Evolutionary conservation across 768 basidiomycete species (phyloP), one percentile per base, ranked within the genome.

Genomic region (Clitopilus passeckerianus): DNA sequence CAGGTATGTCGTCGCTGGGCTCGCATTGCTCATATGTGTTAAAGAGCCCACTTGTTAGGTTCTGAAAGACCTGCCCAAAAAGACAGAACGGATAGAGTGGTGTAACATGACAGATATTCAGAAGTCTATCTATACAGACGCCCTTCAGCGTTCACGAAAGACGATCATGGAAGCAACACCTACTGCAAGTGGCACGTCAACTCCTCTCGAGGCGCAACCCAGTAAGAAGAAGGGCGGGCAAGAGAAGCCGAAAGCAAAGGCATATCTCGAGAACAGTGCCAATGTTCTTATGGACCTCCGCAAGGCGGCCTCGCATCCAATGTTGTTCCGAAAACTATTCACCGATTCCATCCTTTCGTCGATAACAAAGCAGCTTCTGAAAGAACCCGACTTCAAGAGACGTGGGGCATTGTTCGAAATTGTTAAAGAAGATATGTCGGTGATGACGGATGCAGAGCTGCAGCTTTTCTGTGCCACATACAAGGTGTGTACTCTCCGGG

Each of bases 241-340:
- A 54, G 68, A 71, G 22, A 75, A 82, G 63, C 66, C 79, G 53
- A 78, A 90, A 71, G 85, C 85, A 61, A 90, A 89, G 71, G 66
- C 78, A 61, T 90, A 91, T 62, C 70, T 84, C 16, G 90, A 91
- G 73, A 93, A 92, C 66, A 90, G 90, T 62, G 84, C 91, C 1
- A 95, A 99, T 70, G 94, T 99, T 57, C 80, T 99, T 34, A 98
- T 98, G 93, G 95, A 97, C 67, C 80, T 99, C 15, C 86, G 97
- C 33, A 99, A 99, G 73, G 97, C 97, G 2, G 90, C 96, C 1
- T 89, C 87, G 30, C 97, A 99, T 75, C 96, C 97, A 1, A 91
- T 98, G 89, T 80, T 99, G 16, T 99, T 99, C 80, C 83, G 97
- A 33, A 86, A 82, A 37, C 80, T 80, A 5, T 99, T 92, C 71